phyloP scores from a whole-genome alignment of 2,329 filamentous ascomycete species.

The Fusarium sororula region DNA sequence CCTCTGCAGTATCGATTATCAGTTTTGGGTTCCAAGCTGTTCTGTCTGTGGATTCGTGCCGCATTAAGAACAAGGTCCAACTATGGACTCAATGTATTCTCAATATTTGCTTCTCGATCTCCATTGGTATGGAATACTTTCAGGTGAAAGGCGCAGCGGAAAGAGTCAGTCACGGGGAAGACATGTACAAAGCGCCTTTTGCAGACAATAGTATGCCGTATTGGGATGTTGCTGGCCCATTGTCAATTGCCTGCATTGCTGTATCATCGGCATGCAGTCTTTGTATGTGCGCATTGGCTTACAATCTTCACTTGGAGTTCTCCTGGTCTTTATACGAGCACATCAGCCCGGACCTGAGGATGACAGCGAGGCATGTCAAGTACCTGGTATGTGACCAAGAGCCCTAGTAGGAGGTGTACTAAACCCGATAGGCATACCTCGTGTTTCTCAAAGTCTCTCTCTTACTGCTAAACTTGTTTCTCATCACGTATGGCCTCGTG shows the following conservation, averaged over 20 bases:
- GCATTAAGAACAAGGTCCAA: not conserved
- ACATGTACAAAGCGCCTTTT: not conserved
- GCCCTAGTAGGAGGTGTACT: not conserved
- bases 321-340: not conserved
- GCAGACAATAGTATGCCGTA: not conserved
- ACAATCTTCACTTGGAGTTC: not conserved
- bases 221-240: not conserved
- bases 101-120: not conserved
- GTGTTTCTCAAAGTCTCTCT: not conserved
- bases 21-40: not conserved
- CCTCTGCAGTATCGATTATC: not conserved
- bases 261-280: not conserved
- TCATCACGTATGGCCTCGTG: not conserved
- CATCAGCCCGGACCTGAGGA: not conserved
- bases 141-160: not conserved
- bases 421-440: not conserved
- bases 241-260: not conserved
- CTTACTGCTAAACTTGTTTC: not conserved
- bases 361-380: not conserved
- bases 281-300: not conserved
- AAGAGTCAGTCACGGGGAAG: not conserved
- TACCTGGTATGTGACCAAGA: not conserved
- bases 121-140: not conserved
- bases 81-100: not conserved
- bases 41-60: not conserved